Percentiles rank a stretch among this genome's conserved stretches.
These are phyloP conservation scores for Microdochium nivale DNA, from an alignment of 2,329 filamentous ascomycete genomes.

Conservation along the genomic window DNA sequence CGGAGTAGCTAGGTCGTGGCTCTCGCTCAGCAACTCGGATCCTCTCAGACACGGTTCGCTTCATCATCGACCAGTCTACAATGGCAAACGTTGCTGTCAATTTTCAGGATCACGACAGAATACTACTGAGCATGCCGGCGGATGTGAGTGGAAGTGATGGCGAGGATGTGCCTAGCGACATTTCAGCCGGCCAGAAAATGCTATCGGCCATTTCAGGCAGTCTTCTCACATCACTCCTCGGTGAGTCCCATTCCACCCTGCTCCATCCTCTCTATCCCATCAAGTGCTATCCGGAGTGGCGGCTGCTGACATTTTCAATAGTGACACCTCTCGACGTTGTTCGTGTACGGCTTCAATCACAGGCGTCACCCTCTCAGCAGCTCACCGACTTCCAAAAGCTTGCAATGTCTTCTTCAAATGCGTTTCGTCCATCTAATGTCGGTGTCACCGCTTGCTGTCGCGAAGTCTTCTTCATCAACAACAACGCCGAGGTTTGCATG, in stretches of 20 bases:
- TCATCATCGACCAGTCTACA: not conserved
- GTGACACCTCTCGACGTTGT: slow-evolving; percentile 96
- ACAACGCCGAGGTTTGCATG: slow-evolving; percentile 72
- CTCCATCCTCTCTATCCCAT: not conserved
- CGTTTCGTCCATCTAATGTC: slow-evolving; percentile 68
- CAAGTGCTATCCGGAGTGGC: slow-evolving; percentile 9
- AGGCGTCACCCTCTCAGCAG: slow-evolving; percentile 39
- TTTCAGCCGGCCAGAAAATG: slow-evolving; percentile 87
- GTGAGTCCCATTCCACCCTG: slow-evolving; percentile 43
- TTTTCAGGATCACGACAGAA: slow-evolving; percentile 29
- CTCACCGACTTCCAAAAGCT: slow-evolving; percentile 47
- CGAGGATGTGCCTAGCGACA: slow-evolving; percentile 46
- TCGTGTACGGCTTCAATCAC: slow-evolving; percentile 86
- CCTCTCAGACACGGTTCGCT: not conserved
- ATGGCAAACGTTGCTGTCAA: slow-evolving; percentile 11
- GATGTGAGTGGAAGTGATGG: slow-evolving; percentile 21
- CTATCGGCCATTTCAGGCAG: slow-evolving; percentile 86
- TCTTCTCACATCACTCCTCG: slow-evolving; percentile 78
- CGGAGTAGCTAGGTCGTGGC: not conserved
- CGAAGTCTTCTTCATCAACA: slow-evolving; percentile 93
- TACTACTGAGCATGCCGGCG: slow-evolving; percentile 21
- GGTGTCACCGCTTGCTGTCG: slow-evolving; percentile 93
- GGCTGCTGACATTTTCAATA: slow-evolving; percentile 22
- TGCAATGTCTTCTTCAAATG: slow-evolving; percentile 48
- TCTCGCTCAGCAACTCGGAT: not conserved